Conservation (phyloP, 164 flowering plant species). For the Cinnamomum chago region DNA sequence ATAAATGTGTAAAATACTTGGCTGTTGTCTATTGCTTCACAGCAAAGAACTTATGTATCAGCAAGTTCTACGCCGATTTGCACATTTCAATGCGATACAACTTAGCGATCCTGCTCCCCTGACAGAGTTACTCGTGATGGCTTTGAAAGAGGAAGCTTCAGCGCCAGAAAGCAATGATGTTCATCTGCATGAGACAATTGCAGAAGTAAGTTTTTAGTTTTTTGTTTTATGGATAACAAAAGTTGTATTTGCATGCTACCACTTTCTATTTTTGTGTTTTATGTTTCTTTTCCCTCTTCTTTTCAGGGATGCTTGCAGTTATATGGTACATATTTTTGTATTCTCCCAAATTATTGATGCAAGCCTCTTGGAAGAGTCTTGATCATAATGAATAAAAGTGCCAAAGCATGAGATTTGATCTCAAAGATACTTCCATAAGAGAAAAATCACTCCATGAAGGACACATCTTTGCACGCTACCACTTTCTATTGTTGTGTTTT, state of each 20-base stretch:
- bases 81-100: slow-evolving; percentile 92
- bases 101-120: slow-evolving; percentile 84
- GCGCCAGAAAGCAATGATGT: slow-evolving; percentile 49
- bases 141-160: slow-evolving; percentile 78
- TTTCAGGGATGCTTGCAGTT: too few species aligned
- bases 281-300: too few species aligned
- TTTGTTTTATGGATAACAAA: not conserved
- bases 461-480: too few species aligned
- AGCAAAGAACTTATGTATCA: slow-evolving; percentile 99
- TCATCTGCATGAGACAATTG: slow-evolving; percentile 69
- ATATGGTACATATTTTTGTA: too few species aligned
- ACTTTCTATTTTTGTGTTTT: too few species aligned
- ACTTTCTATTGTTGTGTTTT: too few species aligned
- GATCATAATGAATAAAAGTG: too few species aligned
- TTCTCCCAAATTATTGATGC: too few species aligned
- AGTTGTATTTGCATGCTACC: not conserved
- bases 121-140: slow-evolving; percentile 62
- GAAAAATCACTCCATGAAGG: too few species aligned
- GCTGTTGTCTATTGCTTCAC: slow-evolving; percentile 16
- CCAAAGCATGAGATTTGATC: too few species aligned
- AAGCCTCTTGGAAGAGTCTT: too few species aligned
- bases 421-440: too few species aligned
- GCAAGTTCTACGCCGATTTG: slow-evolving; percentile 84
- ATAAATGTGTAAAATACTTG: not conserved
- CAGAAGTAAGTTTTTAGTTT: slow-evolving; percentile 47